phyloP scores from a whole-genome alignment of 495 filamentous ascomycete species.

The Xylaria grammica region DNA sequence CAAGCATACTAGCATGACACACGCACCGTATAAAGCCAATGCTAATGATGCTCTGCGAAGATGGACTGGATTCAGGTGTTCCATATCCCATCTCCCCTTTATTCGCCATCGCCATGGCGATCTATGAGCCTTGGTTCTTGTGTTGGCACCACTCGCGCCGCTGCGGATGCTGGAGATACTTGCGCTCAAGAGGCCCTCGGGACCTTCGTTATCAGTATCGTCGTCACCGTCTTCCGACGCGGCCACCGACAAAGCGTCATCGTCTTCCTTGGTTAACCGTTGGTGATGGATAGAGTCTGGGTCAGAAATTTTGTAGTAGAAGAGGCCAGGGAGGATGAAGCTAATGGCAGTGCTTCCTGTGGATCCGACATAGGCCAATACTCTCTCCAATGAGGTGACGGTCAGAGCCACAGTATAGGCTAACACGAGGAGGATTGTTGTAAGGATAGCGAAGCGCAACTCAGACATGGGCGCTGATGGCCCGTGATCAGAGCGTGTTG shows the following conservation, averaged over 20 bases:
- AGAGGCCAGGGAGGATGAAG: slow-evolving; percentile 93
- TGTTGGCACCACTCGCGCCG: slow-evolving; percentile 38
- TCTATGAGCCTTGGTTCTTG: slow-evolving; percentile 28
- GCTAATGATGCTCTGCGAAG: slow-evolving; percentile 75
- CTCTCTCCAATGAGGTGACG: slow-evolving; percentile 85
- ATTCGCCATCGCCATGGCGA: slow-evolving; percentile 43
- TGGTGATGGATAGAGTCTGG: slow-evolving; percentile 85
- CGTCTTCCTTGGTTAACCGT: slow-evolving; percentile 85
- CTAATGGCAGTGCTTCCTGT: slow-evolving; percentile 94
- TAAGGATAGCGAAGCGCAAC: slow-evolving; percentile 86
- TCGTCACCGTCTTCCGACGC: slow-evolving; percentile 54
- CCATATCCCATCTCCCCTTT: slow-evolving; percentile 54
- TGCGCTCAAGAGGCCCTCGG: slow-evolving; percentile 51
- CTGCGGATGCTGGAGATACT: slow-evolving; percentile 53
- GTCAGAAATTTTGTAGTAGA: slow-evolving; percentile 96
- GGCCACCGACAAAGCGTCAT: slow-evolving; percentile 60
- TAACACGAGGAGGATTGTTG: slow-evolving; percentile 79
- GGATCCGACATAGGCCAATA: slow-evolving; percentile 92
- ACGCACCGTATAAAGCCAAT: slow-evolving; percentile 78
- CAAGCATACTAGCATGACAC: slow-evolving; percentile 90
- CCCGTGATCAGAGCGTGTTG: slow-evolving; percentile 46
- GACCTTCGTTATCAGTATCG: slow-evolving; percentile 34
- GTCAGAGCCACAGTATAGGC: slow-evolving; percentile 89
- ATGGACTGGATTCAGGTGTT: slow-evolving; percentile 56
- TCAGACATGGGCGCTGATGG: slow-evolving; percentile 70